These are phyloP conservation scores for Brasilioporus rufonigricans DNA, from an alignment of 768 basidiomycete genomes.

Conservation along the genomic window DNA sequence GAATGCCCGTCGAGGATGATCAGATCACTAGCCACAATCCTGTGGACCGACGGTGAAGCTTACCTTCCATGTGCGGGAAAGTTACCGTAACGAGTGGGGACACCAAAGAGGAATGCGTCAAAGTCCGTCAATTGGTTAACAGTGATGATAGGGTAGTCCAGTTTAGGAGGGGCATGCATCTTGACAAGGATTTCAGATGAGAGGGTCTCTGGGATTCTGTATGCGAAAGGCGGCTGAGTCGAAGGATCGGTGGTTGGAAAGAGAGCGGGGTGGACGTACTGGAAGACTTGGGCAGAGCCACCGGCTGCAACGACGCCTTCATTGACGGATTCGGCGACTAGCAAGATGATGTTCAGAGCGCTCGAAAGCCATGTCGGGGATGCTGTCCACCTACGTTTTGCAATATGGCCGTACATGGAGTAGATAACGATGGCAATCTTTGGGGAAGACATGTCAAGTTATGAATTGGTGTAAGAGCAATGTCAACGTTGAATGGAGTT, in stretches of 20 bases:
- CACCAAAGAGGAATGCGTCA: slow-evolving; percentile 44
- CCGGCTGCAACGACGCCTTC: slow-evolving; percentile 47
- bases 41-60: background rate
- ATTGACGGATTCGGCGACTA: slow-evolving; percentile 63
- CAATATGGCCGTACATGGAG: slow-evolving; percentile 71
- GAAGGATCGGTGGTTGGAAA: background rate
- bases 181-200: slow-evolving; percentile 58
- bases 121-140: slow-evolving; percentile 16
- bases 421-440: slow-evolving; percentile 73
- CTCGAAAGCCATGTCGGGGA: no score
- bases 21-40: background rate
- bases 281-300: slow-evolving; percentile 51
- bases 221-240: background rate
- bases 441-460: slow-evolving; percentile 45
- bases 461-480: background rate
- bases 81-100: slow-evolving; percentile 46
- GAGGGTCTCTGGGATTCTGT: slow-evolving; percentile 78
- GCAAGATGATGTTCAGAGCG: background rate
- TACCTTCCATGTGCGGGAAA: slow-evolving; percentile 62
- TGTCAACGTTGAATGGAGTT: background rate
- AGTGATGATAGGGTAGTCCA: slow-evolving; percentile 43
- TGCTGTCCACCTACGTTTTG: slow-evolving; percentile 47
- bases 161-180: slow-evolving; percentile 71
- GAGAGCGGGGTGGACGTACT: slow-evolving; percentile 39
- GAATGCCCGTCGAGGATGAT: slow-evolving; percentile 46